Conservation (phyloP, 257 asterid genomes). For the Echites panduratus region DNA sequence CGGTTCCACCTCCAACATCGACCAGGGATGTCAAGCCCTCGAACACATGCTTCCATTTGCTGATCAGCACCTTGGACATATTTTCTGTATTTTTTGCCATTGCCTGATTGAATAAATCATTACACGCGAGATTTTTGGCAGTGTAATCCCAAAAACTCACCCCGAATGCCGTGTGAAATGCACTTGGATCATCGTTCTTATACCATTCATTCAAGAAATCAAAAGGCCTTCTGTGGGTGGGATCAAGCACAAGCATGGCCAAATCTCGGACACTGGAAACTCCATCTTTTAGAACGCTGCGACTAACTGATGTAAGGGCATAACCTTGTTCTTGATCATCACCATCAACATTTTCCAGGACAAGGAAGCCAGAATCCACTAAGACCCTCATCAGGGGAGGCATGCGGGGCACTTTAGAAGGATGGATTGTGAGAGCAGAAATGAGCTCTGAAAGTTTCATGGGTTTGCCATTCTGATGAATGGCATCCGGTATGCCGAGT, state of each 20-base stretch:
- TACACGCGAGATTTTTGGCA: background rate
- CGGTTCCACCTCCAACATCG: slow-evolving; percentile 1
- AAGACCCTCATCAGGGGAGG: background rate
- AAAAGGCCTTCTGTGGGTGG: background rate
- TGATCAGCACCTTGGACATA: slow-evolving; percentile 9
- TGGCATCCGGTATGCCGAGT: slow-evolving; percentile 15
- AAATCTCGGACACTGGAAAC: background rate
- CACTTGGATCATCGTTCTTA: slow-evolving; percentile 5
- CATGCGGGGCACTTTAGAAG: background rate
- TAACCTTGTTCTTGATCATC: slow-evolving; percentile 2
- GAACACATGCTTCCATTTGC: background rate
- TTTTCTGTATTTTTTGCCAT: slow-evolving; percentile 26
- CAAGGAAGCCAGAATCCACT: slow-evolving; percentile 15
- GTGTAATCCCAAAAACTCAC: too few relatives aligned
- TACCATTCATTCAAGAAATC: slow-evolving; percentile 4
- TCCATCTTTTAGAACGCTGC: background rate
- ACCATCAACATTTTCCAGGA: background rate
- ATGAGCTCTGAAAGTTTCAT: background rate
- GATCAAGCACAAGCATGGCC: background rate
- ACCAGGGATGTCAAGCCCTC: slow-evolving; percentile 7
- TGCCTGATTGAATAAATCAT: slow-evolving; percentile 20
- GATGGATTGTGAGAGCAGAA: slow-evolving; percentile 7
- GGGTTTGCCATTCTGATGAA: slow-evolving; percentile 13
- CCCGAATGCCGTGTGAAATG: slow-evolving; percentile 10
- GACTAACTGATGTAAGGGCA: background rate